Percentiles rank a stretch among this genome's conserved stretches.
Evolutionary conservation across 139 green algal species (phyloP).

Genomic region (Pleodorina starrii): DNA sequence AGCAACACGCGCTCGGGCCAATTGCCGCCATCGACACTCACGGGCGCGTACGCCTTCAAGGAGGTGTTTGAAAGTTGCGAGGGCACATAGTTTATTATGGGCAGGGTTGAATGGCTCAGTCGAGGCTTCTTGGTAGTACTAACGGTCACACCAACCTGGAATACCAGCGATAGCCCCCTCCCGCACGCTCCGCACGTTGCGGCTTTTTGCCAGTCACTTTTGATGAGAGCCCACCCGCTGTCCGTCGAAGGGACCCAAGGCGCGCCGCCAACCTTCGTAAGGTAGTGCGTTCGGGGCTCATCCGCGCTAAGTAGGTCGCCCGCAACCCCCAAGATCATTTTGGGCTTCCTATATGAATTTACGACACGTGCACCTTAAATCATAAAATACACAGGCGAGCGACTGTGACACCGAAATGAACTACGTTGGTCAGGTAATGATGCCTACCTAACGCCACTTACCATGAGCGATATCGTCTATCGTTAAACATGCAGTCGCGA

Average conservation of each 20-base stretch:
- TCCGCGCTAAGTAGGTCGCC: slow-evolving; percentile 28
- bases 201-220: not conserved
- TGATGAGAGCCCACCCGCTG: too few species aligned
- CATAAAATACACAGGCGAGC: too few species aligned
- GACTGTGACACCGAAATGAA: too few species aligned
- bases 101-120: too few species aligned
- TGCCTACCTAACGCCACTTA: too few species aligned
- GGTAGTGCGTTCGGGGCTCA: slow-evolving; percentile 38
- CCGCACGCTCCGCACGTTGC: slow-evolving; percentile 58
- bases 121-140: too few species aligned
- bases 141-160: slow-evolving; percentile 74
- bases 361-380: not conserved
- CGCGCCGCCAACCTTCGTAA: slow-evolving; percentile 56
- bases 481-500: too few species aligned
- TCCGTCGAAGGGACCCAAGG: slow-evolving; percentile 5
- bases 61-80: not conserved
- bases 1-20: slow-evolving; percentile 54
- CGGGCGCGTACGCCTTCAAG: slow-evolving; percentile 66
- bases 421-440: too few species aligned
- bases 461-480: too few species aligned
- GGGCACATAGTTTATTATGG: too few species aligned
- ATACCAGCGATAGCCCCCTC: slow-evolving; percentile 58
- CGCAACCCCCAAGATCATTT: slow-evolving; percentile 33
- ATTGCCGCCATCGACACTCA: not conserved
- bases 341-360: not conserved